These are phyloP conservation scores for Silene coronaria DNA, from an alignment of 179 eudicot species.

Conservation along the genomic window DNA sequence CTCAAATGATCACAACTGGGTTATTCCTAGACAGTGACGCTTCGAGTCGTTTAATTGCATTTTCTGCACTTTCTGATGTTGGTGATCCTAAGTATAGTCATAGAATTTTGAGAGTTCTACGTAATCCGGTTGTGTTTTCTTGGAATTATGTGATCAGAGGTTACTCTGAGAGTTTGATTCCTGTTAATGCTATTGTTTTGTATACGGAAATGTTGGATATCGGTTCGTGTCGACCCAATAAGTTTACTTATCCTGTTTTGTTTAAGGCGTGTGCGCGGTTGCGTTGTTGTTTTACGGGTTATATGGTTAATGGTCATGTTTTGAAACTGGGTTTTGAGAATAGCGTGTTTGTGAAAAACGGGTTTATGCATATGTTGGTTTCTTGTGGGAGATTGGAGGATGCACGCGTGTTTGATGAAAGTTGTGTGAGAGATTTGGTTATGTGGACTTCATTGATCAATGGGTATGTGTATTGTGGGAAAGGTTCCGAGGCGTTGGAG, in stretches of 20 bases:
- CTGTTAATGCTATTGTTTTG: constrained; percentile 36
- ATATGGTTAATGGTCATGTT: constrained; percentile 58
- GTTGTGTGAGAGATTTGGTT: constrained; percentile 73
- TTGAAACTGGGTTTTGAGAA: constrained; percentile 42
- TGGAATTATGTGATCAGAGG: constrained; percentile 71
- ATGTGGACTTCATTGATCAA: constrained; percentile 85
- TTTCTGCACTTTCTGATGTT: constrained; percentile 58
- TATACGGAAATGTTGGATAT: constrained; percentile 48
- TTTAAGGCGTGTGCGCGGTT: constrained; percentile 54
- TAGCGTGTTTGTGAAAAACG: constrained; percentile 63
- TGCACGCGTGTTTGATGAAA: constrained; percentile 76
- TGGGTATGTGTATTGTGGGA: constrained; percentile 67
- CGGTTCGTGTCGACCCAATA: constrained; percentile 45
- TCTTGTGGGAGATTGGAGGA: constrained; percentile 42
- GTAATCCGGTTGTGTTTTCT: constrained; percentile 51
- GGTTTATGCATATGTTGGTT: constrained; percentile 54
- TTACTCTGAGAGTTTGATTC: constrained; percentile 35
- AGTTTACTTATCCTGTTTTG: constrained; percentile 68
- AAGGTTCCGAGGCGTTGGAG: constrained; percentile 41
- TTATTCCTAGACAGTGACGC: constrained; percentile 49
- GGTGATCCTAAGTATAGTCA: constrained; percentile 49
- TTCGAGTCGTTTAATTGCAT: constrained; percentile 64
- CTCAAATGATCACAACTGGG: constrained; percentile 63
- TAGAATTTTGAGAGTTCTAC: constrained; percentile 28
- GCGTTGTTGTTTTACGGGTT: constrained; percentile 34